These are phyloP conservation scores for Komagataella pastoris DNA, from an alignment of 805 yeast genomes.

Conservation along the genomic window DNA sequence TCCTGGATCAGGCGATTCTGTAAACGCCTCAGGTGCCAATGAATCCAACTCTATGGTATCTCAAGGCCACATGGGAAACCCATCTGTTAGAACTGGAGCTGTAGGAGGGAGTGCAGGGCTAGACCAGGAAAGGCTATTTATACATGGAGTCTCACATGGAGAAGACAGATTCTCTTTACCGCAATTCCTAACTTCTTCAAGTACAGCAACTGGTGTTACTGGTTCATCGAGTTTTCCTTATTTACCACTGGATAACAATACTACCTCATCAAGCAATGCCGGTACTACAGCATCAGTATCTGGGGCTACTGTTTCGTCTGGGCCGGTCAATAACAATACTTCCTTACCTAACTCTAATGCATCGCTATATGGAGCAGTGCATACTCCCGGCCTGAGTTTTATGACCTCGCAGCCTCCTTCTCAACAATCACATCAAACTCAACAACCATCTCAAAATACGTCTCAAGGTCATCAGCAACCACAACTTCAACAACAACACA, in stretches of 20 bases:
- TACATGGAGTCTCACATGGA: neutral
- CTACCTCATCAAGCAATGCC: neutral
- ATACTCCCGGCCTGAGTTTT: neutral
- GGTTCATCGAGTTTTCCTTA: neutral
- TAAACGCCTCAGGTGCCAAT: neutral
- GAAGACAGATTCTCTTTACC: neutral
- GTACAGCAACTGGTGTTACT: neutral
- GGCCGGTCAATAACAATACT: neutral
- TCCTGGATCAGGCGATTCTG: neutral
- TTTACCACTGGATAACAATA: neutral
- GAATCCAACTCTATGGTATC: neutral
- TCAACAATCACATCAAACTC: conserved; percentile 1
- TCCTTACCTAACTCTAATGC: neutral
- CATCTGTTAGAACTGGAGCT: neutral
- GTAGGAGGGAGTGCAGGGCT: neutral
- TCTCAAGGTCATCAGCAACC: conserved; percentile 1
- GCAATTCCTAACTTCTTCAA: neutral
- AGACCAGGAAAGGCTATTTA: neutral
- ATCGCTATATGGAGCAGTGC: neutral
- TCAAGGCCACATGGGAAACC: neutral
- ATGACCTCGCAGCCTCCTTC: neutral
- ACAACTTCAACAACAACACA: conserved; percentile 1
- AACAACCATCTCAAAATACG: neutral
- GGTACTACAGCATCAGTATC: neutral
- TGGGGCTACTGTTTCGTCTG: neutral